Percentiles rank a stretch among this genome's conserved stretches.
Evolutionary conservation across 1,284 basidiomycete species (phyloP).

Genomic region (Puccinia polysora): DNA sequence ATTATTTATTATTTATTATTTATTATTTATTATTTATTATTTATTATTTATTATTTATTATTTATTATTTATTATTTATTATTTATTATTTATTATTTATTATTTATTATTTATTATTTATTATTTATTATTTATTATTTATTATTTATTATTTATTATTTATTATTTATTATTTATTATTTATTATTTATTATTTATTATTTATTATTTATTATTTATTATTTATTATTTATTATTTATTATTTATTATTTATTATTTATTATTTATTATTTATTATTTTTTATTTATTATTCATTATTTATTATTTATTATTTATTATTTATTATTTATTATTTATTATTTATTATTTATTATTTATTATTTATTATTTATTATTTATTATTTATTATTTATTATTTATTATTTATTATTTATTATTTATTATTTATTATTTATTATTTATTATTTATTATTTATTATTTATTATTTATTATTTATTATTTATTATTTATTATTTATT

Average conservation of each 20-base stretch:
- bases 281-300: no score
- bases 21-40: background rate
- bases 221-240: background rate
- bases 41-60: background rate
- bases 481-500: background rate
- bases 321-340: background rate
- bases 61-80: background rate
- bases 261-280: background rate
- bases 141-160: background rate
- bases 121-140: background rate
- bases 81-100: background rate
- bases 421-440: background rate
- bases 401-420: background rate
- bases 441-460: background rate
- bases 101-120: background rate
- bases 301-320: background rate
- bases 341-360: background rate
- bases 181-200: background rate
- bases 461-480: background rate
- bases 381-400: background rate
- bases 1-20: background rate
- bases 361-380: background rate
- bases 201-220: background rate
- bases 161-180: background rate
- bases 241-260: background rate